phyloP scores from a whole-genome alignment of 1,139 yeast species.

The Yamadazyma jaroonii region DNA sequence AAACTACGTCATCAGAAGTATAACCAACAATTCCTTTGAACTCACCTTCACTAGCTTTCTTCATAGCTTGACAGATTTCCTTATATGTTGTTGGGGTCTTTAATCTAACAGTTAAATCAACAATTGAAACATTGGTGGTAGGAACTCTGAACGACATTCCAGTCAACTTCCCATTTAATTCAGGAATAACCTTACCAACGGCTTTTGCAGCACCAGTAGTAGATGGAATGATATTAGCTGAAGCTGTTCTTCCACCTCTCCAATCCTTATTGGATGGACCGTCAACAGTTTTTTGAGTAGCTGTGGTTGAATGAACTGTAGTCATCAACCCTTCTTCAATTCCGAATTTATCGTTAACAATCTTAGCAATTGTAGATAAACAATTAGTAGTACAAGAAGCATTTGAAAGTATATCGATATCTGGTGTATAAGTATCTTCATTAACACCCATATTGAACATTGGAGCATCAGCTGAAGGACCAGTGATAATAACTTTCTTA shows the following conservation, averaged over 20 bases:
- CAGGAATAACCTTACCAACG: conserved; percentile 87
- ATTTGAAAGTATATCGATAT: conserved; percentile 71
- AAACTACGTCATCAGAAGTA: conserved; percentile 86
- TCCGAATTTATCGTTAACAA: conserved; percentile 75
- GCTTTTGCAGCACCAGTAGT: conserved; percentile 94
- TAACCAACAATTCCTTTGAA: conserved; percentile 76
- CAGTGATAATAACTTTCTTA: conserved; percentile 85
- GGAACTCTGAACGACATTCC: conserved; percentile 89
- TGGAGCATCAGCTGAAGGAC: conserved; percentile 86
- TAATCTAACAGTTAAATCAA: conserved; percentile 49
- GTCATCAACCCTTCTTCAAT: conserved; percentile 88
- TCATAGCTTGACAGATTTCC: conserved; percentile 69
- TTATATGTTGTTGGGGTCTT: conserved; percentile 69
- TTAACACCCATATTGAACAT: conserved; percentile 87
- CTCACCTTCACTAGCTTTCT: conserved; percentile 66
- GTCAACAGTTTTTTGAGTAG: conserved; percentile 87
- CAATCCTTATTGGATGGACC: conserved; percentile 94
- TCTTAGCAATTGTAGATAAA: conserved; percentile 86
- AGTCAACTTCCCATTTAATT: conserved; percentile 82
- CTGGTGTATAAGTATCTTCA: conserved; percentile 67
- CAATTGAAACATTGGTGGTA: conserved; percentile 79
- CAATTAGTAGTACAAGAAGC: conserved; percentile 93
- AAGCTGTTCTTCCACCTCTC: conserved; percentile 94
- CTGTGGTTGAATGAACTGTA: conserved; percentile 87
- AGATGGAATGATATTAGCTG: conserved; percentile 86